Percentiles rank a stretch among this genome's conserved stretches.
Conservation (phyloP, 2,329 filamentous ascomycete genomes). For the Sporothrix brasiliensis region DNA sequence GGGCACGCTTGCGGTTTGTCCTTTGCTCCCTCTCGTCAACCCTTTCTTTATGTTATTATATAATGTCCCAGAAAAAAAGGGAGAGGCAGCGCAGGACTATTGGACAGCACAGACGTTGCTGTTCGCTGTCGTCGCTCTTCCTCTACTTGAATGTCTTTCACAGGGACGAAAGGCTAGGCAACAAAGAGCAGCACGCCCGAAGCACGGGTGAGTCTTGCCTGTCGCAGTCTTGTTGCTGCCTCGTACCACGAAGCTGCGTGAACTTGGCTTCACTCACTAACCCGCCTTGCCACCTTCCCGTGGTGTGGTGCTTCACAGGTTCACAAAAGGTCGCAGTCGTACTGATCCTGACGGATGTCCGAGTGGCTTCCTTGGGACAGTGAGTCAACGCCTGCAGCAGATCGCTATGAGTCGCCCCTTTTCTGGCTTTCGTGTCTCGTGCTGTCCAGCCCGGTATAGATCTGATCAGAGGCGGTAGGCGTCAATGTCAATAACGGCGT, state of each 20-base stretch:
- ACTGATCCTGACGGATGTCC: not conserved
- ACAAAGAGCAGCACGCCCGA: not conserved
- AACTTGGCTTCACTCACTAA: not conserved
- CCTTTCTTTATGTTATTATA: too few relatives aligned
- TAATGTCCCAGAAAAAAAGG: not conserved
- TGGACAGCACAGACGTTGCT: not conserved
- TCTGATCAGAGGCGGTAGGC: too few relatives aligned
- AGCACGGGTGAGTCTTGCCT: not conserved
- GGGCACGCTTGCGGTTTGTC: too few relatives aligned
- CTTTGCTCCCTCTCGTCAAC: too few relatives aligned
- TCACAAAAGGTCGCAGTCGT: not conserved
- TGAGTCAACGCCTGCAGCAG: constrained; percentile 1
- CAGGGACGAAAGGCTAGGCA: not conserved
- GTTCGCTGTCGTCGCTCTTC: not conserved
- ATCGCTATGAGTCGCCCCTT: too few relatives aligned
- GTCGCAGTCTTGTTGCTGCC: constrained; percentile 2
- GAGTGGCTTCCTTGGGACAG: not conserved
- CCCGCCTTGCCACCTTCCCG: not conserved
- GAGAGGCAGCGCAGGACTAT: not conserved
- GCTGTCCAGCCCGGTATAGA: too few relatives aligned
- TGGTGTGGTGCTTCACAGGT: not conserved
- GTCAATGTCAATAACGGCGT: not conserved
- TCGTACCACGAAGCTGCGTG: not conserved
- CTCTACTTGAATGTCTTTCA: not conserved
- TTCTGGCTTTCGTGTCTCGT: not conserved